phyloP scores from a whole-genome alignment of 164 flowering plant species.

The Vitis amurensis region DNA sequence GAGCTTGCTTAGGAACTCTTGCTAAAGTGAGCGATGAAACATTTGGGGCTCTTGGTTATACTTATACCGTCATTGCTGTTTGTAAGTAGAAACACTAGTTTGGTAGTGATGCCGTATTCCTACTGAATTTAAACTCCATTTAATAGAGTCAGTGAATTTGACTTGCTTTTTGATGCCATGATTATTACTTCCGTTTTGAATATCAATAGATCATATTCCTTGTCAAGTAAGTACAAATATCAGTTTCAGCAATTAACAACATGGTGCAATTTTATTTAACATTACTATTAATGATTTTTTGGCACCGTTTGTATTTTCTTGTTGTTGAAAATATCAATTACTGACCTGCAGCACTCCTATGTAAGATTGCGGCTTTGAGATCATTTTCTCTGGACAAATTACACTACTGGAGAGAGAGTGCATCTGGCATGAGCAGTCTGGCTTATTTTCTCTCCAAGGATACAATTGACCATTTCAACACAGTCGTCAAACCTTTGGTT shows the following conservation, averaged over 20 bases:
- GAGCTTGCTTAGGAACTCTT: constrained; percentile 90
- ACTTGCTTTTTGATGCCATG: no score
- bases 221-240: no score
- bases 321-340: no score
- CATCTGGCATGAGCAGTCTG: constrained; percentile 89
- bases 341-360: constrained; percentile 59
- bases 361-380: constrained; percentile 87
- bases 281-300: no score
- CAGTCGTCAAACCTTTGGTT: constrained; percentile 80
- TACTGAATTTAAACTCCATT: no score
- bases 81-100: constrained; percentile 54
- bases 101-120: no score
- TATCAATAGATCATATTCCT: no score
- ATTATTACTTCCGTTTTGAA: no score
- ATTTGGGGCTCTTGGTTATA: constrained; percentile 82
- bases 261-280: no score
- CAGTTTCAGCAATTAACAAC: no score
- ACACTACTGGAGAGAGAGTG: constrained; percentile 89
- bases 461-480: constrained; percentile 83
- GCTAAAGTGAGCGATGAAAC: constrained; percentile 76
- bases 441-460: constrained; percentile 91
- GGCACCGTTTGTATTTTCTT: no score
- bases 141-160: no score
- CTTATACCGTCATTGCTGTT: constrained; percentile 85
- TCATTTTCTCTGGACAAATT: constrained; percentile 83